These are phyloP conservation scores for Kodamaea kaohsiungensis DNA, from an alignment of 805 yeast genomes.

Conservation along the genomic window DNA sequence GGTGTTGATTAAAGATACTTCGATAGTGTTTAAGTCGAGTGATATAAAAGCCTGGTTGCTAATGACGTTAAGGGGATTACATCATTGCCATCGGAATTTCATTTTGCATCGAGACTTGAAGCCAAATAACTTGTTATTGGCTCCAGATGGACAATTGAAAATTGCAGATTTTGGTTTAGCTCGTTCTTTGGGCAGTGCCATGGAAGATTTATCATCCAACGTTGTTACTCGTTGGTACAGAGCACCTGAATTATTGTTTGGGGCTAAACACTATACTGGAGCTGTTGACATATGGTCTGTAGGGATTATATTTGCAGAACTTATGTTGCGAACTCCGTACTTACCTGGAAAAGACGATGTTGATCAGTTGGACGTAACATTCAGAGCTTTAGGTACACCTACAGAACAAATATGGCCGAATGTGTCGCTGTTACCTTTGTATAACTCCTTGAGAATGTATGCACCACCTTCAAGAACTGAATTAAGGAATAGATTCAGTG, in stretches of 20 bases:
- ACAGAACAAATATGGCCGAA: constrained; percentile 91
- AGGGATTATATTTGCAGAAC: constrained; percentile 82
- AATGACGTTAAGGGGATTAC: constrained; percentile 92
- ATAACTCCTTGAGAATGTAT: constrained; percentile 69
- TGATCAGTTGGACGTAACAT: constrained; percentile 91
- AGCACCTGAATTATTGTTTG: constrained; percentile 62
- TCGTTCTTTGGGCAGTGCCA: constrained; percentile 71
- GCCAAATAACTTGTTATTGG: constrained; percentile 84
- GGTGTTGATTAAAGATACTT: constrained; percentile 78
- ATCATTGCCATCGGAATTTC: constrained; percentile 91
- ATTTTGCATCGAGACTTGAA: constrained; percentile 91
- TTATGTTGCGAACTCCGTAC: constrained; percentile 93
- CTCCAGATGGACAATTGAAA: constrained; percentile 86
- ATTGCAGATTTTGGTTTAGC: constrained; percentile 98
- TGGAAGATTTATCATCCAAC: constrained; percentile 80
- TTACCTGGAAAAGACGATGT: constrained; percentile 88
- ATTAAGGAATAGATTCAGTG: constrained; percentile 78
- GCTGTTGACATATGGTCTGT: constrained; percentile 49
- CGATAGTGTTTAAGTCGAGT: constrained; percentile 74
- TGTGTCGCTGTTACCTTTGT: constrained; percentile 75
- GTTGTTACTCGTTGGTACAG: constrained; percentile 98
- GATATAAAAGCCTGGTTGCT: constrained; percentile 92
- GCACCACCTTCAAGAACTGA: constrained; percentile 85
- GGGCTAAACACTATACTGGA: constrained; percentile 45
- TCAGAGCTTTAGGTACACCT: constrained; percentile 95